Evolutionary conservation across 2,329 filamentous ascomycete species (phyloP).

Genomic region (Penicillium decumbens): DNA sequence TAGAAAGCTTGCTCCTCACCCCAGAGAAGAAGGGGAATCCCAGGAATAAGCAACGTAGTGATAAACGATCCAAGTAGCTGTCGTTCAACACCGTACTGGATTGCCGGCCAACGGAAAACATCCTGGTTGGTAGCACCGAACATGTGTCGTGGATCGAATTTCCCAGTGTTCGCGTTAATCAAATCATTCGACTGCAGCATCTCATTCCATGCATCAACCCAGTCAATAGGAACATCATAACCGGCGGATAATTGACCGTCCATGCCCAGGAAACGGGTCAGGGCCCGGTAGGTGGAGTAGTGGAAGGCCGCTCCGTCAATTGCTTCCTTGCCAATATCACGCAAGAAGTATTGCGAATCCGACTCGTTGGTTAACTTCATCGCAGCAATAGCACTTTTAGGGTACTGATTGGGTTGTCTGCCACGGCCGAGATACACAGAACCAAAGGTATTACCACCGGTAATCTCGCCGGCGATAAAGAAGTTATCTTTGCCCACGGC

Average conservation of each 20-base stretch:
- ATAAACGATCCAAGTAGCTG: constrained; percentile 56
- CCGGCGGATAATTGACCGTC: constrained; percentile 54
- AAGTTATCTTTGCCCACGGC: constrained; percentile 59
- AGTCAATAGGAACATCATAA: constrained; percentile 52
- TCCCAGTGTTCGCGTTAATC: constrained; percentile 56
- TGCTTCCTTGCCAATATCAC: constrained; percentile 49
- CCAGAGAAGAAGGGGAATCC: constrained; percentile 58
- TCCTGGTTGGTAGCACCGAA: constrained; percentile 63
- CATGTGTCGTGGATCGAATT: constrained; percentile 61
- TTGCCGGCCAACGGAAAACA: constrained; percentile 60
- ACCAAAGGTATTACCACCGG: constrained; percentile 57
- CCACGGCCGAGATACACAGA: constrained; percentile 59
- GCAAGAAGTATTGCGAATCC: constrained; percentile 47
- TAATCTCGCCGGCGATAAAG: constrained; percentile 61
- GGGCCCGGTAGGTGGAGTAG: constrained; percentile 57
- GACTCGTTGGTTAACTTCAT: constrained; percentile 48
- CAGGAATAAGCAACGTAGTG: constrained; percentile 56
- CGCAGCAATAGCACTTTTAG: constrained; percentile 43
- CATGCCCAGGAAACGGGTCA: constrained; percentile 58
- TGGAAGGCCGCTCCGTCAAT: constrained; percentile 61
- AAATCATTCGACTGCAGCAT: constrained; percentile 57
- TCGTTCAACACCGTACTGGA: constrained; percentile 53
- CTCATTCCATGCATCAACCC: constrained; percentile 51
- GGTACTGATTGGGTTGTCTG: constrained; percentile 51
- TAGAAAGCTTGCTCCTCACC: constrained; percentile 64